A percentile compares a stretch with the other conserved stretches of the same genome.
phyloP scores from a whole-genome alignment of 2,329 filamentous ascomycete genomes.

The Apiospora koreana region DNA sequence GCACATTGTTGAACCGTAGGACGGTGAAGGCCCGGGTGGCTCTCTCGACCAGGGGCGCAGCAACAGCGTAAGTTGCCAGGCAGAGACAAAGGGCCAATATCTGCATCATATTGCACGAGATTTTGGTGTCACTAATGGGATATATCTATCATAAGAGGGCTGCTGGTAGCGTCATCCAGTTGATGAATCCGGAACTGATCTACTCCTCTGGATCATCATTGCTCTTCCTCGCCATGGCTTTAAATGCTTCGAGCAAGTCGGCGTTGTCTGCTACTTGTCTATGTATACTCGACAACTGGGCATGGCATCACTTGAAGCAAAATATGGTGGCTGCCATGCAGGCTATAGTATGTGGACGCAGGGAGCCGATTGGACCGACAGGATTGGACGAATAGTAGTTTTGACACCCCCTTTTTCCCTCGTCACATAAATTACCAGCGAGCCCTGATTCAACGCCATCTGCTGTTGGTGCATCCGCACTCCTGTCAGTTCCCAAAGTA shows the following conservation, averaged over 20 bases:
- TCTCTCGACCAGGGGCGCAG: not conserved
- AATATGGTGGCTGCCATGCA: constrained; percentile 4
- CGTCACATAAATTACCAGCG: not conserved
- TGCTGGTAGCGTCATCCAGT: not conserved
- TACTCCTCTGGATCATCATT: not conserved
- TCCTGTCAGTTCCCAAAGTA: not conserved
- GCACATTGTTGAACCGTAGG: constrained; percentile 64
- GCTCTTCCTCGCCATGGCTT: not conserved
- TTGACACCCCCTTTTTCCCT: not conserved
- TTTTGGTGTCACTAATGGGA: not conserved
- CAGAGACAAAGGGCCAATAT: not conserved
- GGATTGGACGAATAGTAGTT: not conserved
- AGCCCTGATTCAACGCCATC: constrained; percentile 9
- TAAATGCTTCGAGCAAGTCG: not conserved
- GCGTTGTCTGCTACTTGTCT: not conserved
- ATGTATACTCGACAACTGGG: not conserved
- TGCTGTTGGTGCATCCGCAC: not conserved
- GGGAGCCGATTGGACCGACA: not conserved
- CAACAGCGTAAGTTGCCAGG: not conserved
- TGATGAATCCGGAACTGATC: not conserved
- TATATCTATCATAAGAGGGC: not conserved
- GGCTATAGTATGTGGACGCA: constrained; percentile 3
- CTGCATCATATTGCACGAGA: not conserved
- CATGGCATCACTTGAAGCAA: not conserved
- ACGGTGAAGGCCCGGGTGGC: constrained; percentile 60